These are phyloP conservation scores for Periconia sp. DNA, from an alignment of 2,329 filamentous ascomycete genomes.

Conservation along the genomic window DNA sequence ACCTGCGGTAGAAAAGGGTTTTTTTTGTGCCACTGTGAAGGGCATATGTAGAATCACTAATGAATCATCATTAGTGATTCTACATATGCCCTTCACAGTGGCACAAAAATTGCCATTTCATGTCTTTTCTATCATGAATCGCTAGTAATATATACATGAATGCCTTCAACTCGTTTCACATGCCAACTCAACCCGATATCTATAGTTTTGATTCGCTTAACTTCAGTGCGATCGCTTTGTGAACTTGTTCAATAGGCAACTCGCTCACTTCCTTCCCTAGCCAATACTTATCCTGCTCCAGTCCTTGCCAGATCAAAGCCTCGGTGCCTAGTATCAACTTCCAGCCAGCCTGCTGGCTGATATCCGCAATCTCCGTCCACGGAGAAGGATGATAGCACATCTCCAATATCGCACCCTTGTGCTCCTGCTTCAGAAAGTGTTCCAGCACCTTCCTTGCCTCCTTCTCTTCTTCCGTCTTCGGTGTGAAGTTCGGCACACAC, in stretches of 20 bases:
- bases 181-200: neutral
- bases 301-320: conserved; percentile 74
- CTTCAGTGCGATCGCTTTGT: conserved; percentile 52
- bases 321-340: conserved; percentile 75
- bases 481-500: conserved; percentile 76
- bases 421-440: conserved; percentile 50
- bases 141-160: conserved; percentile 2
- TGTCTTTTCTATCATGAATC: neutral
- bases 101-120: conserved; percentile 4
- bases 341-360: conserved; percentile 67
- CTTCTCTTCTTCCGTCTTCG: conserved; percentile 64
- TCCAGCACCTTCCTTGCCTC: conserved; percentile 60
- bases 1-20: conserved; percentile 89
- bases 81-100: too few relatives aligned
- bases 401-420: conserved; percentile 71
- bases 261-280: conserved; percentile 62
- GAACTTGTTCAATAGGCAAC: conserved; percentile 62
- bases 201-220: conserved; percentile 19
- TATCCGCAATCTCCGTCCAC: conserved; percentile 62
- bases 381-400: conserved; percentile 82
- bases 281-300: conserved; percentile 68
- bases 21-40: too few relatives aligned
- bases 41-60: too few relatives aligned
- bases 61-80: too few relatives aligned
- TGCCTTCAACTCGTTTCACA: neutral